Base-by-base conservation (phyloP, 2,329 filamentous ascomycete species). In the Dothidotthia symphoricarpi region DNA sequence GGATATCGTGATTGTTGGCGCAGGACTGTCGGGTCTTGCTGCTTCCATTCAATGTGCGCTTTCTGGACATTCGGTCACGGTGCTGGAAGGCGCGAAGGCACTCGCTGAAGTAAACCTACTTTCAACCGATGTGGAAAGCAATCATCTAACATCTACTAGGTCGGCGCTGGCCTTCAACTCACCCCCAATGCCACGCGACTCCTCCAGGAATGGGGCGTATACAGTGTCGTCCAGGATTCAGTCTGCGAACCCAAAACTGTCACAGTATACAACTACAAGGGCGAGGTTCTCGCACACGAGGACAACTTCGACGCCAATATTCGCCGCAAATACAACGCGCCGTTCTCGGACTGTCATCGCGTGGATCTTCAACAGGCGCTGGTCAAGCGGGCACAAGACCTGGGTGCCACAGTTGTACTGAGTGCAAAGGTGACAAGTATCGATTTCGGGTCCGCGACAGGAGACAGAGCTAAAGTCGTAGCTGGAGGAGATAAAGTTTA, bases 311-410 rank as follows among this genome's bases (percentile, higher is more conserved):
- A 76, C 42, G 56, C 67, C 15, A 75, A 76, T 15, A 79, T 81
- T 39, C 69, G 72, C 6, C 55, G 59, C 3, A 76, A 75, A 43
- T 83, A 83, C 48, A 66, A 66, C 10, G 74, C 77, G 0, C 80
- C 80, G 0, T 82, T 81, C 47, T 64, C 75, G 26, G 76, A 81
- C 35, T 57, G 82, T n/a, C 81, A 84, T 56, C 75, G 81, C 2
- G 78, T 78, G 2, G 81, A 85, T 52, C 63, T 83, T 13, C 80
- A 83, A 44, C 66, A 70, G 6, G 71, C 75, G 0, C 64, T 84
- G 2, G 73, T 70, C 13, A 65, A 70, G 4, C 66, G 74, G 24
- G 80, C 80, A 1, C 61, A 64, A 38, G 68, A 76, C 15, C 64
- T 83, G 0, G 79, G 79, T 0, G 76, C 79, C 1, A 57, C 55